Evolutionary conservation across 176 grass and related monocot species (phyloP).

Genomic region (Eragrostis curvula): DNA sequence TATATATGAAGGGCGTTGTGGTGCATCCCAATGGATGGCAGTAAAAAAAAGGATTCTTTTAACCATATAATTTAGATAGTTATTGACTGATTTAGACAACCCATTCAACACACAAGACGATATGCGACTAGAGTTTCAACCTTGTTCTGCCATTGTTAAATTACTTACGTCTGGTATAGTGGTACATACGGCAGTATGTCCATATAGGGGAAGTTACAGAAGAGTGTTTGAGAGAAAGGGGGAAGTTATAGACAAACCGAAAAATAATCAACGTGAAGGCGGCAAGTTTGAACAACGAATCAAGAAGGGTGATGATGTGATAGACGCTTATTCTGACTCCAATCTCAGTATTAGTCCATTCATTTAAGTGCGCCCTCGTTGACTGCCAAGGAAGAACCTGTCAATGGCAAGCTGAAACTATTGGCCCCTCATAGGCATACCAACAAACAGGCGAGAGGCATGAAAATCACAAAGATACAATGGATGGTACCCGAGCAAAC

Average conservation of each 20-base stretch:
- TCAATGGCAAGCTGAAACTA: not conserved
- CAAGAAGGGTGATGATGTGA: not conserved
- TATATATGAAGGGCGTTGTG: not conserved
- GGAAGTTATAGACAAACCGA: not conserved
- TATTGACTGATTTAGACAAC: not conserved
- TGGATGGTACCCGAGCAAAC: not conserved
- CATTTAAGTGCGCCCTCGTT: not conserved
- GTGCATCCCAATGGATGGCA: not conserved
- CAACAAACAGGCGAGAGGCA: not conserved
- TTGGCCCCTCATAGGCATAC: not conserved
- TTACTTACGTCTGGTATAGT: not conserved
- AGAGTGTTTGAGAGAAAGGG: too few relatives aligned
- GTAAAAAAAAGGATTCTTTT: not conserved
- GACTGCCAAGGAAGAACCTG: not conserved
- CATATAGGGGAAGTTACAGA: not conserved
- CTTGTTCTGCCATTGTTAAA: not conserved
- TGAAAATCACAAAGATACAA: not conserved
- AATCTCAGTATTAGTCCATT: not conserved
- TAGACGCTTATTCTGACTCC: not conserved
- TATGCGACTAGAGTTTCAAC: constrained; percentile 7
- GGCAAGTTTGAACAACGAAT: too few relatives aligned
- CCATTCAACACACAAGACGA: not conserved
- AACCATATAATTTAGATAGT: not conserved
- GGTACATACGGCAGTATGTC: not conserved
- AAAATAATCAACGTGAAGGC: not conserved